A percentile compares a stretch with the other conserved stretches of the same genome.
Conservation (phyloP, 2,329 filamentous ascomycete species). For the Podosphaera fusca region DNA sequence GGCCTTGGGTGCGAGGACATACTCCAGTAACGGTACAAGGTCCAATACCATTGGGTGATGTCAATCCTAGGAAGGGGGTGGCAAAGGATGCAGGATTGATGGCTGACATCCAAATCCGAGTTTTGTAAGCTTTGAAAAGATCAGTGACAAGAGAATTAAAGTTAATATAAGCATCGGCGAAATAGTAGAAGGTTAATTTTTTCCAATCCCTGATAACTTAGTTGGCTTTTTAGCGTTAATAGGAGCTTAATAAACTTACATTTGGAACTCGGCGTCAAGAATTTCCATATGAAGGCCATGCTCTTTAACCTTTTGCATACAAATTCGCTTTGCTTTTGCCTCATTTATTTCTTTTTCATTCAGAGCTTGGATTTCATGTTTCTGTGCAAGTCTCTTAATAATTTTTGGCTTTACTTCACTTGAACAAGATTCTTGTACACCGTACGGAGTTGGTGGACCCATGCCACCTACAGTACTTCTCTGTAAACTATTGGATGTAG, state of each 20-base stretch:
- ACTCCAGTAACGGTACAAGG: conserved; percentile 37
- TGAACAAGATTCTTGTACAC: conserved; percentile 44
- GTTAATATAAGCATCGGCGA: conserved; percentile 93
- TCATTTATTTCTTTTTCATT: conserved; percentile 94
- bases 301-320: conserved; percentile 88
- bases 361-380: conserved; percentile 70
- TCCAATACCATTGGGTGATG: conserved; percentile 42
- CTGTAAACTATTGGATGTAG: conserved; percentile 37
- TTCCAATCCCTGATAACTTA: conserved; percentile 62
- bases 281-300: conserved; percentile 96
- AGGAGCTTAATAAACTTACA: conserved; percentile 37
- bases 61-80: conserved; percentile 48
- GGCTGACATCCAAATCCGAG: conserved; percentile 97
- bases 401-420: conserved; percentile 82
- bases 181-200: conserved; percentile 97
- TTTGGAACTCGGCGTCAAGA: conserved; percentile 92
- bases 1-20: conserved; percentile 14
- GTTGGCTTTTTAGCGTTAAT: conserved; percentile 5
- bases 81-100: conserved; percentile 95
- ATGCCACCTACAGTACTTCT: conserved; percentile 56
- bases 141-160: conserved; percentile 96
- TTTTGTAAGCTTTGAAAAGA: conserved; percentile 98
- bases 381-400: conserved; percentile 83
- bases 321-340: conserved; percentile 89
- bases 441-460: conserved; percentile 51